Evolutionary conservation across 208 protist genomes (phyloP), one percentile per base, ranked within the genome.

Genomic region (Trypanosoma mega): DNA sequence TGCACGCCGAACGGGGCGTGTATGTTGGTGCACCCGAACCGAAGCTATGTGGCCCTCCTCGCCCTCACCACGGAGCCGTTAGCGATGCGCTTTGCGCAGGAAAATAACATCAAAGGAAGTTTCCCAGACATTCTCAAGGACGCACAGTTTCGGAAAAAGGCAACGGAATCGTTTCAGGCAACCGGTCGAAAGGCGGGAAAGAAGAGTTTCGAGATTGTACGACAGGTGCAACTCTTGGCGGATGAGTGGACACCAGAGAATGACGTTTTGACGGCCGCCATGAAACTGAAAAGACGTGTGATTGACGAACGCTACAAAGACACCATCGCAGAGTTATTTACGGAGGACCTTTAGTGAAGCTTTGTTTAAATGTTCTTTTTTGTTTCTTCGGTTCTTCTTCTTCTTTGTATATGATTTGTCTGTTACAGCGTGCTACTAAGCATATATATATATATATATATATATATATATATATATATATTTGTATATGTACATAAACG

Each of bases 221-320:
- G 80, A 26, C 26, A 71, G 9, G 63, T 87, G 27, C 69, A 66
- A 27, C 33, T 92, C 30, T 43, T 92, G 44, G 56, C 59, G 14
- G 85, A 93, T 16, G 83, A 92, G 59, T 95, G 89, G 89, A 93
- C 89, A 5, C 69, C 81, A 2, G 82, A 89, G 57, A 95, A 93
- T 59, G 80, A 75, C 23, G 61, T 85, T 27, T 67, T 95, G 34
- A 96, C 89, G 2, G 83, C 89, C 0, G 82, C 89, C 1, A 76
- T 88, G 79, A 96, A 96, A 63, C 72, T 96, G 23, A 82, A 82
- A 49, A 74, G 89, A 37, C 72, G 75, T 27, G 63, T 64, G 2
- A 77, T 96, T 41, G 76, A 86, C 8, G 74, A 85, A 48, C 61
- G 64, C 2, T 93, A 93, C 63, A 75, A 69, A 41, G 63, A 80